These are phyloP conservation scores for Phytophthora multivora DNA, from an alignment of 352 stramenopile genomes.

Conservation along the genomic window DNA sequence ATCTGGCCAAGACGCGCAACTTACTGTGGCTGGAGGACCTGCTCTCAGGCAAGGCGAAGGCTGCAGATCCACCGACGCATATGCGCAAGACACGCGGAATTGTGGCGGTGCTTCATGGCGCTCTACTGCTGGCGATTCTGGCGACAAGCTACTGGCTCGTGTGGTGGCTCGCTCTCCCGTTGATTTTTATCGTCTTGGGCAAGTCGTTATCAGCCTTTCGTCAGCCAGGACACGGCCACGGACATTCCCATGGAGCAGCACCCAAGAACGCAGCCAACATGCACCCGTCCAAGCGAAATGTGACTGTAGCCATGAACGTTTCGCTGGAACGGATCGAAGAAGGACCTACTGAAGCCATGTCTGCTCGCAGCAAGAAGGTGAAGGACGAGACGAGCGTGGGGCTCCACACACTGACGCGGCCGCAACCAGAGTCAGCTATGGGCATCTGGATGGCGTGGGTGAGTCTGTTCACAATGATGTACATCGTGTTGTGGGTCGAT, in stretches of 20 bases:
- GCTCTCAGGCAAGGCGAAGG: constrained; percentile 41
- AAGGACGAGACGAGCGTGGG: constrained; percentile 29
- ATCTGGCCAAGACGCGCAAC: constrained; percentile 43
- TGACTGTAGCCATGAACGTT: constrained; percentile 34
- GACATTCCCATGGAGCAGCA: constrained; percentile 49
- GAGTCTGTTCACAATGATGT: constrained; percentile 68
- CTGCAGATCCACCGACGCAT: constrained; percentile 50
- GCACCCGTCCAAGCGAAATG: constrained; percentile 59
- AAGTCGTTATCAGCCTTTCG: constrained; percentile 57
- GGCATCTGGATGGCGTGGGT: constrained; percentile 84
- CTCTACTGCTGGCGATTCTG: constrained; percentile 55
- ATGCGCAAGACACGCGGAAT: constrained; percentile 58
- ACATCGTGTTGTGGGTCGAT: constrained; percentile 68
- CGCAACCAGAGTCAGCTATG: constrained; percentile 72
- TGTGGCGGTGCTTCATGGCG: constrained; percentile 55
- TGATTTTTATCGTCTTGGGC: constrained; percentile 59
- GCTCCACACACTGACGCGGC: constrained; percentile 36
- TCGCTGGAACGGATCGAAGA: constrained; percentile 34
- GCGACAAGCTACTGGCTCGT: constrained; percentile 68
- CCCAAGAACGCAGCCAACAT: constrained; percentile 34
- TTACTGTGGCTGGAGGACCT: constrained; percentile 57
- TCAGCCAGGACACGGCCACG: constrained; percentile 40
- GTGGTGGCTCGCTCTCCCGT: constrained; percentile 69
- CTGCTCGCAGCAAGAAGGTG: constrained; percentile 29
- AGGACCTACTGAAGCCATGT: constrained; percentile 10